phyloP scores from a whole-genome alignment of 75 land plant genomes.

The Isoetes taiwanensis region DNA sequence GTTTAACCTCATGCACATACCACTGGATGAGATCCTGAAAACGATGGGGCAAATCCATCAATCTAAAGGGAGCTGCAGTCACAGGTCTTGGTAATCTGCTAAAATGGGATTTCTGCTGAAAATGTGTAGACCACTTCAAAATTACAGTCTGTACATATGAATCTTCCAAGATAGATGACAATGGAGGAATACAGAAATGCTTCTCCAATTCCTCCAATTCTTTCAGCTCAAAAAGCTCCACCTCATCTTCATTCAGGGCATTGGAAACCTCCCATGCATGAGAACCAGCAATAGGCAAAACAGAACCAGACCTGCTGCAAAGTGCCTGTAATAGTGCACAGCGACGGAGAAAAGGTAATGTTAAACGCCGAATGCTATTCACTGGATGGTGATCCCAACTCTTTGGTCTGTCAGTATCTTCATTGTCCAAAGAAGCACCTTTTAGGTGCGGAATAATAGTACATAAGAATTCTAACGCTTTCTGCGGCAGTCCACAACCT shows the following conservation, averaged over 20 bases:
- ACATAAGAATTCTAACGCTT: too few species aligned
- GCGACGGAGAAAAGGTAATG: constrained; percentile 69
- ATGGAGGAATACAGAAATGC: constrained; percentile 39
- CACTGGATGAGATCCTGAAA: constrained; percentile 82
- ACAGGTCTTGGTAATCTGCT: constrained; percentile 22
- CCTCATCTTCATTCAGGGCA: constrained; percentile 10
- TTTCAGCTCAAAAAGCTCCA: constrained; percentile 40
- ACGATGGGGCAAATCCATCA: constrained; percentile 65
- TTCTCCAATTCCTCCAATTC: constrained; percentile 49
- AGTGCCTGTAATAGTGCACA: constrained; percentile 68
- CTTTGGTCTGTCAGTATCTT: constrained; percentile 24
- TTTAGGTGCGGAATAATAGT: too few species aligned
- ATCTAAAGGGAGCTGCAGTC: constrained; percentile 61
- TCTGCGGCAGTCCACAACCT: too few species aligned
- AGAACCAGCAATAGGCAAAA: constrained; percentile 26
- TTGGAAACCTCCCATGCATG: constrained; percentile 16
- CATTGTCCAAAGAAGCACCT: constrained; percentile 32
- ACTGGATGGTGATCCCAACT: constrained; percentile 25
- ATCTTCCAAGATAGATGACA: constrained; percentile 45
- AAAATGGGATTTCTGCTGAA: constrained; percentile 20
- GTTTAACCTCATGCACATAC: constrained; percentile 36
- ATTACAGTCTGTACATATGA: constrained; percentile 26
- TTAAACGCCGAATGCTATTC: constrained; percentile 37
- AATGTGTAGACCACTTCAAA: constrained; percentile 58
- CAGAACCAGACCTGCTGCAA: constrained; percentile 25